Evolutionary conservation across 768 basidiomycete species (phyloP).

Genomic region (Suillus occidentalis): DNA sequence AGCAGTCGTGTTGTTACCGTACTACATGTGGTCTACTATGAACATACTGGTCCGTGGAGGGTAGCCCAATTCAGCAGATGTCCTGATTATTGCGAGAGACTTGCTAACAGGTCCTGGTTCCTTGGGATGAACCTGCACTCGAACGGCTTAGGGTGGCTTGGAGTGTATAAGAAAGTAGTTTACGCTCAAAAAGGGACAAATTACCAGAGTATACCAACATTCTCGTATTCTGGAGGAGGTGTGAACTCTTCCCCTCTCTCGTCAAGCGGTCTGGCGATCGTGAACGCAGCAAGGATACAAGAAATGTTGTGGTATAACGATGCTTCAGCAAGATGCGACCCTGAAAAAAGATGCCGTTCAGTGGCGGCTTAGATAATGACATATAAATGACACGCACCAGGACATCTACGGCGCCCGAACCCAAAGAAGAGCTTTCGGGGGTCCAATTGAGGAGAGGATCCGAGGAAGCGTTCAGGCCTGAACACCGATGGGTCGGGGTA

Average conservation of each 20-base stretch:
- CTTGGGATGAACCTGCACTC: constrained; percentile 1
- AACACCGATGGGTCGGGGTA: constrained; percentile 53
- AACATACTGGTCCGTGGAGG: neutral
- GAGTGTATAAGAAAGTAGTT: neutral
- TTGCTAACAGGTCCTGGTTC: neutral
- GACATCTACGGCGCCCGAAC: constrained; percentile 20
- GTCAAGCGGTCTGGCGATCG: constrained; percentile 37
- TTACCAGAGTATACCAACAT: neutral
- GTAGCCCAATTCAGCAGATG: neutral
- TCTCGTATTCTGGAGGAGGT: neutral
- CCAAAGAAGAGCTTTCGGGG: constrained; percentile 16
- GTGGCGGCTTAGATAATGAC: neutral
- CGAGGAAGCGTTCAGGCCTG: constrained; percentile 47
- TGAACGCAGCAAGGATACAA: constrained; percentile 38
- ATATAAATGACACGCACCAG: constrained; percentile 7
- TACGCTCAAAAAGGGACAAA: neutral
- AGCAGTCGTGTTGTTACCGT: too few relatives aligned
- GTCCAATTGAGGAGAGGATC: constrained; percentile 12
- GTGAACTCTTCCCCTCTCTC: constrained; percentile 3
- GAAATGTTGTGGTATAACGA: constrained; percentile 37
- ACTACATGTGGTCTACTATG: too few relatives aligned
- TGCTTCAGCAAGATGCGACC: constrained; percentile 31
- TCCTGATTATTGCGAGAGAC: neutral
- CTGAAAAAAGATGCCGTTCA: neutral
- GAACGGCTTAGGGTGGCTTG: neutral